Percentiles rank a stretch among this genome's conserved stretches.
These are phyloP conservation scores for Stephania yunnanensis DNA, from an alignment of 164 flowering plant species.

Conservation along the genomic window DNA sequence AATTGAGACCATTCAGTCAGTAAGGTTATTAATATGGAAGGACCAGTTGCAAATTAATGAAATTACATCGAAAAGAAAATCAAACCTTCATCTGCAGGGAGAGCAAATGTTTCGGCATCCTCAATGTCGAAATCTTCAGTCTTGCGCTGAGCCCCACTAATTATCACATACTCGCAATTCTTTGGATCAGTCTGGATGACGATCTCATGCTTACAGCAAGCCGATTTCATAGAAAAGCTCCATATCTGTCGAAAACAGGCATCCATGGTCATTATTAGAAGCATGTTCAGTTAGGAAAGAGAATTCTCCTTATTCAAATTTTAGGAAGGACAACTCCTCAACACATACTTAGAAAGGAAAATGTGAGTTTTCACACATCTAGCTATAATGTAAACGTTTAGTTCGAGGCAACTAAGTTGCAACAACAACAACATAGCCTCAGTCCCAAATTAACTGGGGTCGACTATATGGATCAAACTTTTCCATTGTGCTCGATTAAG, in stretches of 20 bases:
- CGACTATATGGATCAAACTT: no score
- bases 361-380: neutral
- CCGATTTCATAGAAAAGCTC: slow-evolving; percentile 94
- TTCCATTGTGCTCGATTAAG: no score
- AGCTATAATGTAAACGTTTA: neutral
- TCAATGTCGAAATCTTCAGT: slow-evolving; percentile 81
- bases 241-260: slow-evolving; percentile 57
- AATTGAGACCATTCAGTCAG: slow-evolving; percentile 10
- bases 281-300: neutral
- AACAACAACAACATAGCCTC: no score
- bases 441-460: no score
- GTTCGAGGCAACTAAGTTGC: no score
- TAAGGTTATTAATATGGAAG: neutral
- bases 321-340: neutral
- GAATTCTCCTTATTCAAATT: neutral
- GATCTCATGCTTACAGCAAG: slow-evolving; percentile 92
- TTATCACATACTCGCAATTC: slow-evolving; percentile 77
- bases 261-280: slow-evolving; percentile 4
- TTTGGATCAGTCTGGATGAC: slow-evolving; percentile 96
- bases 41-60: neutral
- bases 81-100: slow-evolving; percentile 87
- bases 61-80: neutral
- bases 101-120: slow-evolving; percentile 87
- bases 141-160: slow-evolving; percentile 80
- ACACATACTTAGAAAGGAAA: neutral